Percentiles rank a stretch among this genome's conserved stretches.
phyloP scores from a whole-genome alignment of 805 yeast species.

The Saturnispora besseyi region DNA sequence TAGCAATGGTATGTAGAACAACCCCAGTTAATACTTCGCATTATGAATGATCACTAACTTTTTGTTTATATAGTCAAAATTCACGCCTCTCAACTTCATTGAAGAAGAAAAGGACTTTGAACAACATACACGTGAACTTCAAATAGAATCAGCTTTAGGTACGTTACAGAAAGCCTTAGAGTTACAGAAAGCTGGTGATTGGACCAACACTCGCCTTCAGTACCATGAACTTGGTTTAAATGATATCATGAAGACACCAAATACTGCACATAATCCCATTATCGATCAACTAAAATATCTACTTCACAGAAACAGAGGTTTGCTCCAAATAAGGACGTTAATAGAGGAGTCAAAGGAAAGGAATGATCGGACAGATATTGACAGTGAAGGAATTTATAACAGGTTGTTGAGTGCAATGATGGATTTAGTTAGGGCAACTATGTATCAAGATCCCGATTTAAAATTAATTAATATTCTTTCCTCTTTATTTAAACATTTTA shows the following conservation, averaged over 20 bases:
- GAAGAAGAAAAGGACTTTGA: conserved; percentile 78
- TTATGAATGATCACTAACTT: neutral
- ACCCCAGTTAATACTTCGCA: neutral
- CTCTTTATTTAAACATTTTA: conserved; percentile 43
- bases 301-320: conserved; percentile 74
- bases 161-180: conserved; percentile 63
- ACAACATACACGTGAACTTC: conserved; percentile 86
- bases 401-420: conserved; percentile 31
- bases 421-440: conserved; percentile 56
- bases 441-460: conserved; percentile 61
- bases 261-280: conserved; percentile 45
- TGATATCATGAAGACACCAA: conserved; percentile 48
- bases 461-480: conserved; percentile 41
- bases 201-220: conserved; percentile 39
- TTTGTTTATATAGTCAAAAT: conserved; percentile 40
- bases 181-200: conserved; percentile 44
- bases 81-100: conserved; percentile 69
- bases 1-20: conserved; percentile 4
- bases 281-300: conserved; percentile 67
- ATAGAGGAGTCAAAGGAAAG: neutral
- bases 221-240: conserved; percentile 60
- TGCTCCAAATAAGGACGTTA: conserved; percentile 42
- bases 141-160: conserved; percentile 76
- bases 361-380: neutral
- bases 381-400: conserved; percentile 11